Base-by-base conservation (phyloP, 129 eudicot genomes). In the Chrysanthemum lavandulifolium region DNA sequence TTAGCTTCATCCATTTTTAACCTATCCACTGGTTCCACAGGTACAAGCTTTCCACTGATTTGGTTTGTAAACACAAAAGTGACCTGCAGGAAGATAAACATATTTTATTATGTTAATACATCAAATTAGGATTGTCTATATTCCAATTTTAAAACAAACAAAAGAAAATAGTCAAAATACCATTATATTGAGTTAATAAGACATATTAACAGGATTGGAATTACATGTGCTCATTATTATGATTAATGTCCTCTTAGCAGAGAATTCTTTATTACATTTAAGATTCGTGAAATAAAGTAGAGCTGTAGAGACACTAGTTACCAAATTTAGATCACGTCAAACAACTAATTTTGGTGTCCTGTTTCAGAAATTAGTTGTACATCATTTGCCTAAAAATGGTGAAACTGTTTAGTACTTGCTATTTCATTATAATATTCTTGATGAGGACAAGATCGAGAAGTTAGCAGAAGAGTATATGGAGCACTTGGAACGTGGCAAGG, bases 31-130 rank as follows among this genome's bases (percentile, higher is more conserved):
- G 99, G 86, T 78, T 95, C 99, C 51, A 86, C 72, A 40, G 99
- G 99, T 64, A 89, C 88, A 65, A 95, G 96, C 83, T 95, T 95
- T 75, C 99, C 99, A 52, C 70, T 88, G 61, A 95, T 85, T 88
- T 95, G 99, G 73, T 91, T 90, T 53, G 96, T 88, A 65, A 88
- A 95, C 51, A 95, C 97, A 85, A 95, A 95, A 58, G 94, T 79
- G 4, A 91, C 96, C 99, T 95, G 85, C 33, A 25, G 48, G 18
- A 62, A 62, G 11, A 78, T 11, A 19, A 45, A 12, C 21, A 62
- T 31, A 12, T 62, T 40, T 31, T 12, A 13, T 59, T 57, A 60
- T 60, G 33, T 60, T 14, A 0, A 8, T 25, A 25, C 43, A 25
- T 60, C 14, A 12, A 0, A 12, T 60, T 31, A 25, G 11, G 25